Base-by-base conservation (phyloP, 805 yeast species). In the Ogataea degrootiae region DNA sequence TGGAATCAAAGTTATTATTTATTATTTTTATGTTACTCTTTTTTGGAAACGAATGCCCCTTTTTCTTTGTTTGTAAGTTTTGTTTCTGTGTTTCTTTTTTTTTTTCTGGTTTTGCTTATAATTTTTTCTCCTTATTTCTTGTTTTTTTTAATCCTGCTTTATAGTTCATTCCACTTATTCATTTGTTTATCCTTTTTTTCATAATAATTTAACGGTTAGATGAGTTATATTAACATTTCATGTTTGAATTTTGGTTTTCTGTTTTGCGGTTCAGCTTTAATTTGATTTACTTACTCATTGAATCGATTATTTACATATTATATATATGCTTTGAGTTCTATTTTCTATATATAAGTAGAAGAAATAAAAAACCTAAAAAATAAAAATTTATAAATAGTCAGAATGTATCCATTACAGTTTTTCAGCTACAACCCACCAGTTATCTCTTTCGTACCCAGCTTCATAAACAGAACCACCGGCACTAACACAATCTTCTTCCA, bases 401-500 rank as follows among this genome's bases (percentile, higher is more conserved):
- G 9, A 26, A 11, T n/a, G 5, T 15, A 14, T 9, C 16, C 8
- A 5, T 48, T 57, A 60, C 14, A 53, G 44, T 46, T 68, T 72
- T 52, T 69, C 61, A 21, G 74, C 70, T 4, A 83, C 68, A 2
- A 73, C 83, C 87, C 96, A 92, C 98, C 98, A 94, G 60, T 92
- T 92, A 62, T 92, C 99, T 60, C 77, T 80, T 63, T 94, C 98
- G 61, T 92, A 94, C 0, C 99, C 99, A 39, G 77, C 70, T 26
- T 76, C 80, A 0, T 85, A 73, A 0, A 91, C 72, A 4, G 46
- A 55, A 1, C 84, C 91, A 2, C 96, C 96, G 0, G 97, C 96
- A 23, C 60, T 59, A 19, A 56, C 60, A 23, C 87, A 86, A 58
- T 92, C 88, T 5, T 76, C 78, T 41, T 76, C 84, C 39, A 94